Conservation (phyloP, 2,329 filamentous ascomycete species). For the Capronia epimyces region DNA sequence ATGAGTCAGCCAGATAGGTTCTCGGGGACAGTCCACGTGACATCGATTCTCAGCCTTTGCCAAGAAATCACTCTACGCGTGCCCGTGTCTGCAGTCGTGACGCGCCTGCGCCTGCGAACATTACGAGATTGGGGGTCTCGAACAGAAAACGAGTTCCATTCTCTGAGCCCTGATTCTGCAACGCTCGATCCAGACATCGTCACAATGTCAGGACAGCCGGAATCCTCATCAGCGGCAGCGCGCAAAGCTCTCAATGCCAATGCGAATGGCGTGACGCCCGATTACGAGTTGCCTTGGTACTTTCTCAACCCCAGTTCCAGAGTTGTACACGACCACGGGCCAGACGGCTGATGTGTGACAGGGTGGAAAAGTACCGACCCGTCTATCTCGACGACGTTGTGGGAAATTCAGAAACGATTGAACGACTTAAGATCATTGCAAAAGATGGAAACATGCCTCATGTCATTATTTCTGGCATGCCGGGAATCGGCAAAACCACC, state of each 20-base stretch:
- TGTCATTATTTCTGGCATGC: slow-evolving; percentile 99
- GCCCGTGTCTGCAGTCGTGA: neutral
- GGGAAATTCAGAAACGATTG: slow-evolving; percentile 95
- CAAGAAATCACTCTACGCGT: slow-evolving; percentile 1
- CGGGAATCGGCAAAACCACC: slow-evolving; percentile 96
- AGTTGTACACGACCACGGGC: neutral
- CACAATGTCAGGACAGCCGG: slow-evolving; percentile 36
- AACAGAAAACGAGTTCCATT: neutral
- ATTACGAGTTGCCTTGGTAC: slow-evolving; percentile 49
- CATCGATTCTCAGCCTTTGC: neutral
- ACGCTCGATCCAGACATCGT: neutral
- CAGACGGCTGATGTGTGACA: slow-evolving; percentile 38
- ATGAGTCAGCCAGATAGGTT: neutral
- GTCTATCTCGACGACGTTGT: slow-evolving; percentile 94
- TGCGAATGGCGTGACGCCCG: slow-evolving; percentile 37
- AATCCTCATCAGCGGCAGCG: slow-evolving; percentile 43
- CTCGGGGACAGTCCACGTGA: neutral
- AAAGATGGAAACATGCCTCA: slow-evolving; percentile 99
- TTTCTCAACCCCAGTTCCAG: neutral
- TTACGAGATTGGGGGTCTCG: neutral
- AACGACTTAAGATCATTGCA: slow-evolving; percentile 94
- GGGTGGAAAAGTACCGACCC: slow-evolving; percentile 98
- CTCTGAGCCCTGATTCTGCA: neutral
- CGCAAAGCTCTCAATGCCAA: slow-evolving; percentile 39
- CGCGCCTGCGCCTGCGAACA: neutral